These are phyloP conservation scores for Colletotrichum australisinense DNA, from an alignment of 2,329 filamentous ascomycete species.

Conservation along the genomic window DNA sequence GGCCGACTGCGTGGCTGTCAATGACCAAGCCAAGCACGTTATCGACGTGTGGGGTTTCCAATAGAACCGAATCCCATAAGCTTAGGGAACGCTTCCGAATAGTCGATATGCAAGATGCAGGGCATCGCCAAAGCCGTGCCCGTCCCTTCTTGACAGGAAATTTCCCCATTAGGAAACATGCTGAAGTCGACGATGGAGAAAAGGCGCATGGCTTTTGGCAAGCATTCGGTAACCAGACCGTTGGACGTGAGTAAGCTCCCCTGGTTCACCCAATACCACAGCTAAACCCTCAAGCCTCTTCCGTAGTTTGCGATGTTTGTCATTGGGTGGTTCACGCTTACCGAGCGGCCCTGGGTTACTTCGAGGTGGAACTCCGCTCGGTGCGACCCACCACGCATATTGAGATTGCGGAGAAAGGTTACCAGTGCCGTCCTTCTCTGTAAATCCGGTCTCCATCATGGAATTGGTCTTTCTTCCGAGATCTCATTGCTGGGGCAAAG, in stretches of 20 bases:
- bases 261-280: background rate
- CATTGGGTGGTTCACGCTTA: slow-evolving; percentile 12
- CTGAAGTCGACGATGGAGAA: background rate
- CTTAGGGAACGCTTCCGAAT: background rate
- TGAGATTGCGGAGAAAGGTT: slow-evolving; percentile 16
- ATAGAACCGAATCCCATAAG: background rate
- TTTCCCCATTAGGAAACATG: slow-evolving; percentile 17
- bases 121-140: background rate
- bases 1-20: background rate
- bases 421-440: background rate
- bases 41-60: background rate
- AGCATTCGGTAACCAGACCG: background rate
- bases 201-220: background rate
- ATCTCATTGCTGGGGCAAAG: background rate
- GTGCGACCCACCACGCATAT: background rate
- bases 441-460: background rate
- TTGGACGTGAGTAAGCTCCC: slow-evolving; percentile 27
- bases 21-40: background rate
- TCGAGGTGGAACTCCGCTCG: slow-evolving; percentile 25
- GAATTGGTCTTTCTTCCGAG: background rate
- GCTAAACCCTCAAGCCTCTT: background rate
- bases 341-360: background rate
- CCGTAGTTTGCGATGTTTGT: background rate
- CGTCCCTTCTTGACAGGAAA: background rate
- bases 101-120: no score